Base-by-base conservation (phyloP, 2,329 filamentous ascomycete genomes). In the Phoma sp. region DNA sequence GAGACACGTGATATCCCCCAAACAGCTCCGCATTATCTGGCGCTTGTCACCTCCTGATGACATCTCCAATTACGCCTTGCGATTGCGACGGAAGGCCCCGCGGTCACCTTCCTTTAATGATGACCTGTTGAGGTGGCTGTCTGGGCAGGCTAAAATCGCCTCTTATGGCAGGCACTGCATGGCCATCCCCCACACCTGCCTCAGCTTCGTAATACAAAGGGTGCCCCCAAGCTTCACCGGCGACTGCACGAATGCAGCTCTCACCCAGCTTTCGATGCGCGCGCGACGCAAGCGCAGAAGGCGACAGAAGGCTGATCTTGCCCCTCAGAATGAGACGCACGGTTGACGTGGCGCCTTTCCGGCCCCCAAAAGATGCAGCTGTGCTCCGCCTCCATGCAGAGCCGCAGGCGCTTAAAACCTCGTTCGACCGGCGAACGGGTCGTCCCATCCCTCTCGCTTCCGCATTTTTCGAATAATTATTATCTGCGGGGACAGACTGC, bases 361-460 rank as follows among this genome's bases (percentile, higher is more conserved):
- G 52, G 59, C 59, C 59, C 59, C 59, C 54, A 58, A 18, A 23
- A 23, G 41, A 36, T 61, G 57, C 50, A 59, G 46, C 49, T 13
- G 27, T 55, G 54, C 61, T 65, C 59, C 59, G 61, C 61, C 55
- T 59, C 45, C 35, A 58, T 58, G 59, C 61, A 61, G 59, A 62
- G 57, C 59, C 61, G 56, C 61, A 60, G 39, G 47, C 49, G 57
- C 56, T 44, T 58, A 48, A 58, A 64, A 64, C 58, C 48, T 55
- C 51, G 55, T 46, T 35, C 41, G 37, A 36, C 33, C 55, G 35
- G 41, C 46, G 46, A 45, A 23, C 52, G 51, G 57, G 44, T 57
- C 54, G 50, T 42, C 54, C 43, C 48, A 24, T 51, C 27, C 48
- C 32, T 49, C 37, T 40, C 48, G 43, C 14, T 52, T 35, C 42